Evolutionary conservation across 2,329 filamentous ascomycete genomes (phyloP).

Genomic region (Neonectria punicea): DNA sequence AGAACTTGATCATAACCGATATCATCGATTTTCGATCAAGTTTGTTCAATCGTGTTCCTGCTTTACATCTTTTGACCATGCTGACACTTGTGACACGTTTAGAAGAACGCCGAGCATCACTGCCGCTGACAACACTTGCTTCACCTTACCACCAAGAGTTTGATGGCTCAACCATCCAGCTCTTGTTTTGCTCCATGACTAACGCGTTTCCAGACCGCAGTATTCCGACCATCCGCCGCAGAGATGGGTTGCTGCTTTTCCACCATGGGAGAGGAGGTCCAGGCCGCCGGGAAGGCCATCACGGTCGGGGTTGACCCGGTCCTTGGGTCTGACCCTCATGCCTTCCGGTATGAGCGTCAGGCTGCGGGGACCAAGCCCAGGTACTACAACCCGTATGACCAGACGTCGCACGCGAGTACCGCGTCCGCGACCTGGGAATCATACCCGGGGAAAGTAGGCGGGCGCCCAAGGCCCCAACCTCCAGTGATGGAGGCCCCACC

Average conservation of each 20-base stretch:
- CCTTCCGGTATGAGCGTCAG: conserved; percentile 9
- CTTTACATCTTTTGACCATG: background rate
- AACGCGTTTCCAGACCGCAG: background rate
- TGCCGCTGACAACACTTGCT: background rate
- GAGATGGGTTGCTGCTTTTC: background rate
- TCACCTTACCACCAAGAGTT: background rate
- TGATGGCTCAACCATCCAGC: background rate
- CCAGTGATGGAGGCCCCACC: background rate
- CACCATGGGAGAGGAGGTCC: background rate
- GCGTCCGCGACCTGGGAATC: conserved; percentile 15
- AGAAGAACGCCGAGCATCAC: background rate
- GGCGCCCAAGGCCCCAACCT: conserved; percentile 4
- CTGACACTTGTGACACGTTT: background rate
- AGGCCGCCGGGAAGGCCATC: background rate
- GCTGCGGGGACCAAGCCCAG: background rate
- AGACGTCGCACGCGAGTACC: background rate
- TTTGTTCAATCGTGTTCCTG: background rate
- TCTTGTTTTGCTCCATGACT: background rate
- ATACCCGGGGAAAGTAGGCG: conserved; percentile 8
- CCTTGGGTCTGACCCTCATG: background rate
- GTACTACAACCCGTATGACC: conserved; percentile 8
- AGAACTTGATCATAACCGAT: background rate
- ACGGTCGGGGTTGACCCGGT: background rate
- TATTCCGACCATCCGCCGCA: background rate
- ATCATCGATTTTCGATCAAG: background rate